Evolutionary conservation across 768 basidiomycete genomes (phyloP).

Genomic region (Boletales sp.): DNA sequence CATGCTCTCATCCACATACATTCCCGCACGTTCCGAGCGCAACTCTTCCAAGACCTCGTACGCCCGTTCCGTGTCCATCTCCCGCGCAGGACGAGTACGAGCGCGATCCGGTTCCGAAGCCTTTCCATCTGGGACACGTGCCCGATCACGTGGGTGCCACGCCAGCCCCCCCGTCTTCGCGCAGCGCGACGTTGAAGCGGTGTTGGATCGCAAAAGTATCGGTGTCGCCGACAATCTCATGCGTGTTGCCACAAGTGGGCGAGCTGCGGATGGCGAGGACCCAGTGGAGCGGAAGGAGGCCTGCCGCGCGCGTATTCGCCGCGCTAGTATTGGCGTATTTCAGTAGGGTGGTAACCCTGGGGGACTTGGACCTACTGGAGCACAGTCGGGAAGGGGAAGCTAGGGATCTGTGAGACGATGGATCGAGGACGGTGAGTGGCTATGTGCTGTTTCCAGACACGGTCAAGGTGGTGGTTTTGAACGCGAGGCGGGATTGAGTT

Average conservation of each 20-base stretch:
- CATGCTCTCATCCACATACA: conserved; percentile 19
- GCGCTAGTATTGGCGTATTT: too few relatives aligned
- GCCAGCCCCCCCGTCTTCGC: conserved; percentile 16
- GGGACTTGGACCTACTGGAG: conserved; percentile 20
- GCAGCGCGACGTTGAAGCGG: conserved; percentile 11
- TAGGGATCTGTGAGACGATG: not conserved
- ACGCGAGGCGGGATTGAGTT: too few relatives aligned
- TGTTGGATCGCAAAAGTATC: conserved; percentile 15
- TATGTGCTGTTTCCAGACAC: conserved; percentile 4
- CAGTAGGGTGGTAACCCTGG: too few relatives aligned
- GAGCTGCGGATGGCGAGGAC: conserved; percentile 23
- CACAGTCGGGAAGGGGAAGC: conserved; percentile 1
- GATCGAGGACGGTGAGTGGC: not conserved
- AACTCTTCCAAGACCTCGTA: conserved; percentile 18
- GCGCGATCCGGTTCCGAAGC: conserved; percentile 14
- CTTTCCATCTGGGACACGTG: conserved; percentile 10
- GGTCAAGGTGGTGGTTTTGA: too few relatives aligned
- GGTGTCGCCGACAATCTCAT: conserved; percentile 26
- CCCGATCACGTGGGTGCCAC: conserved; percentile 21
- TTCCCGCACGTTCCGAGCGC: not conserved
- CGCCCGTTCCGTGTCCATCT: conserved; percentile 27
- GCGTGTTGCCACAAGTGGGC: conserved; percentile 12
- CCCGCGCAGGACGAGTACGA: conserved; percentile 10
- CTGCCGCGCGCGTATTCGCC: not conserved
- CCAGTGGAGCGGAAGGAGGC: conserved; percentile 25